Evolutionary conservation across 2,329 filamentous ascomycete species (phyloP).

Genomic region (Tolypocladium nubicola): DNA sequence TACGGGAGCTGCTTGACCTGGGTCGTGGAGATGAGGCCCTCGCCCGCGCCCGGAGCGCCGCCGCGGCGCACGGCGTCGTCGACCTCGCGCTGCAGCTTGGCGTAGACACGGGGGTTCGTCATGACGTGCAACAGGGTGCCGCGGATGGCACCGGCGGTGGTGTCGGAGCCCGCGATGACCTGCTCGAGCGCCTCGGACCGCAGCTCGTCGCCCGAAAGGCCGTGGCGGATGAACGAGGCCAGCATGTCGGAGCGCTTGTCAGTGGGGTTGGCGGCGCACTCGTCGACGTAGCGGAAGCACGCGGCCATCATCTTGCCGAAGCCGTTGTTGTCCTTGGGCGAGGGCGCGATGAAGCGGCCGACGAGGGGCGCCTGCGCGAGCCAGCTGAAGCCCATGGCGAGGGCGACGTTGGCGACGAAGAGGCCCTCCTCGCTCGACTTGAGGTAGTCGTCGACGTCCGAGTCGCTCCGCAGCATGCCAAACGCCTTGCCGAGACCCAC

Average conservation of each 20-base stretch:
- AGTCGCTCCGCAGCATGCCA: conserved; percentile 33
- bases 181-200: conserved; percentile 20
- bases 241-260: conserved; percentile 27
- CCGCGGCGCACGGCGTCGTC: conserved; percentile 31
- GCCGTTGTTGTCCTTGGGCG: conserved; percentile 16
- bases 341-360: conserved; percentile 15
- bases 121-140: conserved; percentile 40
- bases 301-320: conserved; percentile 23
- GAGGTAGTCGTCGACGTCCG: conserved; percentile 31
- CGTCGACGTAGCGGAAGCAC: conserved; percentile 16
- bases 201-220: conserved; percentile 20
- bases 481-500: conserved; percentile 39
- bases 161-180: conserved; percentile 42
- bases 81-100: conserved; percentile 37
- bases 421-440: conserved; percentile 22
- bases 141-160: conserved; percentile 27
- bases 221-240: conserved; percentile 28
- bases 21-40: conserved; percentile 20
- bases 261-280: conserved; percentile 12
- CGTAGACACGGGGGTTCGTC: conserved; percentile 34
- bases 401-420: conserved; percentile 11
- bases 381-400: conserved; percentile 17
- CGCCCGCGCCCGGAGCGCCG: conserved; percentile 25
- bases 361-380: conserved; percentile 17
- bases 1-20: conserved; percentile 30